phyloP scores from a whole-genome alignment of 2,329 filamentous ascomycete species.

The Ophiocordyceps camponoti-saundersi region DNA sequence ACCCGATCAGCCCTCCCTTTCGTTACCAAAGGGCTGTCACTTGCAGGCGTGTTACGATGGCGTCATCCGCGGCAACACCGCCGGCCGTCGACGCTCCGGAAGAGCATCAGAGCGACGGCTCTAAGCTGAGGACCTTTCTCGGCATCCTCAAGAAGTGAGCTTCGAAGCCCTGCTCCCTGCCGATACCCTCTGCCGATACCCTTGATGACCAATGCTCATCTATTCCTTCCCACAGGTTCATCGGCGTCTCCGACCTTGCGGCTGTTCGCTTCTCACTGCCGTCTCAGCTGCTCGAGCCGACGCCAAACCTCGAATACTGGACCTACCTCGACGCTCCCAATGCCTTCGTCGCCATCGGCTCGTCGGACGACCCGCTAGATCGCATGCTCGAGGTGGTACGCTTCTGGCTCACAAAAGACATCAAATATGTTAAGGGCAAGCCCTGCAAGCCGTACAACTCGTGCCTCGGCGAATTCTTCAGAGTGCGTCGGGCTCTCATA shows the following conservation, averaged over 20 bases:
- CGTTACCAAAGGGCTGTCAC: not conserved
- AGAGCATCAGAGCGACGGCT: slow-evolving; percentile 53
- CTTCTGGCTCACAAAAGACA: slow-evolving; percentile 98
- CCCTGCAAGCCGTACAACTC: slow-evolving; percentile 99
- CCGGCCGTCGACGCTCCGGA: slow-evolving; percentile 18
- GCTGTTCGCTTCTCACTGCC: slow-evolving; percentile 91
- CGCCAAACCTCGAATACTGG: slow-evolving; percentile 97
- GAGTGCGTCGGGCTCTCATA: slow-evolving; percentile 33
- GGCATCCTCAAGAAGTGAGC: slow-evolving; percentile 74
- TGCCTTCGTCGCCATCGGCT: slow-evolving; percentile 68
- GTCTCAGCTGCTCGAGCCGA: slow-evolving; percentile 87
- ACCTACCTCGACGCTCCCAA: slow-evolving; percentile 93
- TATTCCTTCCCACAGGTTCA: slow-evolving; percentile 46
- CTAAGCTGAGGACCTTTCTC: slow-evolving; percentile 78
- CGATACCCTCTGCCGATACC: no score
- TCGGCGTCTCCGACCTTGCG: slow-evolving; percentile 90
- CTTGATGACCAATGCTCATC: not conserved
- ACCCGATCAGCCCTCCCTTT: not conserved
- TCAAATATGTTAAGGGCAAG: slow-evolving; percentile 97
- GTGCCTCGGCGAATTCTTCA: slow-evolving; percentile 90
- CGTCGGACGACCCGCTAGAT: slow-evolving; percentile 77
- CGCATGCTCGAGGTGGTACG: slow-evolving; percentile 88
- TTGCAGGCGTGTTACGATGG: slow-evolving; percentile 11
- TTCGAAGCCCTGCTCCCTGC: not conserved
- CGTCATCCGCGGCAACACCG: slow-evolving; percentile 18